Conservation (phyloP, 2,329 filamentous ascomycete species). For the Cryphonectria radicalis region DNA sequence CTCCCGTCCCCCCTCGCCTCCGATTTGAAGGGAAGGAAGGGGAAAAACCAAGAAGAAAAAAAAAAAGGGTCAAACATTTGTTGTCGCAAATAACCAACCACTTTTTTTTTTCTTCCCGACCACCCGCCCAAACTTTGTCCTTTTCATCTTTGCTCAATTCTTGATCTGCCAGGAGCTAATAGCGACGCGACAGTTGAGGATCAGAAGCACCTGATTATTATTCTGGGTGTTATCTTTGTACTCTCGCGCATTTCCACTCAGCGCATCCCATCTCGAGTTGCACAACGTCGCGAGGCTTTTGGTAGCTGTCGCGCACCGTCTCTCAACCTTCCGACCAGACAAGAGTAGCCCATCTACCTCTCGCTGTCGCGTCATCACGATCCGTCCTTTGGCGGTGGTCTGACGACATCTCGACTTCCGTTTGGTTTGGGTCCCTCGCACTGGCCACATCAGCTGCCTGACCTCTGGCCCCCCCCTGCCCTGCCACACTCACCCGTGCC, state of each 20-base stretch:
- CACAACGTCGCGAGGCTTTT: conserved; percentile 43
- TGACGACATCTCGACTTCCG: conserved; percentile 21
- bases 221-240: conserved; percentile 33
- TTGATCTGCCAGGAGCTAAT: conserved; percentile 21
- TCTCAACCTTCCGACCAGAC: neutral
- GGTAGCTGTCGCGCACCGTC: conserved; percentile 51
- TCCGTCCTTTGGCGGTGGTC: conserved; percentile 17
- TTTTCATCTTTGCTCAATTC: neutral
- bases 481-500: conserved; percentile 15
- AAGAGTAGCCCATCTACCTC: neutral
- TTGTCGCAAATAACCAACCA: conserved; percentile 21
- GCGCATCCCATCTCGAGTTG: conserved; percentile 33
- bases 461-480: conserved; percentile 16
- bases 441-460: conserved; percentile 38
- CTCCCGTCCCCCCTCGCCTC: conserved; percentile 8
- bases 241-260: conserved; percentile 40
- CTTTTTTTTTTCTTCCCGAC: neutral
- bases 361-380: conserved; percentile 24
- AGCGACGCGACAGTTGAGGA: conserved; percentile 20
- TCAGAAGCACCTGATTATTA: conserved; percentile 18
- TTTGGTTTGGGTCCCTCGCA: conserved; percentile 33
- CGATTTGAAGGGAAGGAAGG: neutral
- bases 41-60: neutral
- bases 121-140: neutral
- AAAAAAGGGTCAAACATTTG: conserved; percentile 22